Percentiles rank a stretch among this genome's conserved stretches.
phyloP scores from a whole-genome alignment of 2,329 filamentous ascomycete species.

The Leptographium lundbergii region DNA sequence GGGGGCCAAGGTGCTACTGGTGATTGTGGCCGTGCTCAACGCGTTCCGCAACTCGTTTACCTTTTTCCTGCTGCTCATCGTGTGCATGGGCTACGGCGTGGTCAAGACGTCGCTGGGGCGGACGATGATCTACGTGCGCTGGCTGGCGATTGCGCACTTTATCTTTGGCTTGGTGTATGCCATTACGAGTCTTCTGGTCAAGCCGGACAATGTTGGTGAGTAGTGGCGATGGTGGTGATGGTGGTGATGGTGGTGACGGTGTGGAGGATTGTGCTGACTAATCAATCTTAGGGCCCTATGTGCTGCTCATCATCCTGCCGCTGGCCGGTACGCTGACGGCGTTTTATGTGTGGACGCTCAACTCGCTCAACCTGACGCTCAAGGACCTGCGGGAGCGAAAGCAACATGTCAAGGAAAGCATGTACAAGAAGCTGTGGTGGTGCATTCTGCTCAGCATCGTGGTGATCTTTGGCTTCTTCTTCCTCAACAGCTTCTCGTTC shows the following conservation, averaged over 20 bases:
- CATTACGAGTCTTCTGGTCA: constrained; percentile 76
- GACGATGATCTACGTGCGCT: constrained; percentile 88
- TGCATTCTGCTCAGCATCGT: constrained; percentile 85
- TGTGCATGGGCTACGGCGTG: constrained; percentile 98
- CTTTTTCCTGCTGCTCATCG: constrained; percentile 93
- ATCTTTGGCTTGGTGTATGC: constrained; percentile 90
- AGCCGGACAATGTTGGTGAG: constrained; percentile 68
- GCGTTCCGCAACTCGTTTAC: constrained; percentile 94
- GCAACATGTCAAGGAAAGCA: constrained; percentile 81
- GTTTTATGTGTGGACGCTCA: constrained; percentile 98
- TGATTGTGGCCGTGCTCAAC: constrained; percentile 85
- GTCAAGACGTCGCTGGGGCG: constrained; percentile 86
- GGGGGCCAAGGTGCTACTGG: constrained; percentile 73
- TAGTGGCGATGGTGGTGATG: constrained; percentile 1
- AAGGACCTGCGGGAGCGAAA: constrained; percentile 93
- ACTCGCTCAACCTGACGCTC: constrained; percentile 86
- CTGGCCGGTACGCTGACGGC: constrained; percentile 84
- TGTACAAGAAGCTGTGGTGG: constrained; percentile 99
- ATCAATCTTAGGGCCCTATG: constrained; percentile 53
- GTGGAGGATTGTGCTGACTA: not conserved
- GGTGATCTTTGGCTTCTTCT: constrained; percentile 96
- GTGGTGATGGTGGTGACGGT: no score
- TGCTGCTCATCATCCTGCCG: constrained; percentile 86
- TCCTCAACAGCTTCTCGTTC: constrained; percentile 94
- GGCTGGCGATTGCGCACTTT: constrained; percentile 85